Conservation (phyloP, 1,284 basidiomycete species). For the Paramarasmius palmivorus region DNA sequence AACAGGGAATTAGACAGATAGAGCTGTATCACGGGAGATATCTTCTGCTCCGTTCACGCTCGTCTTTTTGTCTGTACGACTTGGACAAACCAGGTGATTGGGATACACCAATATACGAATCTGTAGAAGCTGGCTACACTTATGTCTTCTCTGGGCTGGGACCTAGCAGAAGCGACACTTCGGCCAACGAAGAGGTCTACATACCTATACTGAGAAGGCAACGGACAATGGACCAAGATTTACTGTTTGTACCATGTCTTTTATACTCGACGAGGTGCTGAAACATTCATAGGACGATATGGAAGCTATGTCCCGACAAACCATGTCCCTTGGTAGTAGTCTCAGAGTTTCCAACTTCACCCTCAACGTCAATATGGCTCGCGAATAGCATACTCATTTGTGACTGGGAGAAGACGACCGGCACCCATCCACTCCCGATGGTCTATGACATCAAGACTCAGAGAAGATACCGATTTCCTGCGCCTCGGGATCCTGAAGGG, state of each 20-base stretch:
- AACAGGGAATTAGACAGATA: neutral
- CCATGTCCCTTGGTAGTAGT: neutral
- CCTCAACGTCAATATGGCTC: neutral
- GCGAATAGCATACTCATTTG: neutral
- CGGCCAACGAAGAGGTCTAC: neutral
- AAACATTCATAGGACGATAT: neutral
- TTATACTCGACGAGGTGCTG: neutral
- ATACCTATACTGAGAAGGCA: neutral
- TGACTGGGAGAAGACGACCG: neutral
- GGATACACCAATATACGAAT: neutral
- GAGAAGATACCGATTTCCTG: neutral
- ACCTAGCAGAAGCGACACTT: neutral
- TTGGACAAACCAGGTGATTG: neutral
- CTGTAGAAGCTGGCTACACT: neutral
- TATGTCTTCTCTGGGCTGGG: neutral
- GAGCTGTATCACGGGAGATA: constrained; percentile 1
- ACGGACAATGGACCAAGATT: neutral
- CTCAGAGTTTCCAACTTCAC: neutral
- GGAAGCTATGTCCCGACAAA: neutral
- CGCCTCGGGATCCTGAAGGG: too few species aligned
- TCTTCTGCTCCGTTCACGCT: neutral
- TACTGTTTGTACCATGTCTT: neutral
- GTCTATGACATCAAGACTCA: neutral
- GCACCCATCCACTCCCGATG: neutral
- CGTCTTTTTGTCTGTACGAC: neutral